Base-by-base conservation (phyloP, 106 monocot species). In the Dendrobium nobile region DNA sequence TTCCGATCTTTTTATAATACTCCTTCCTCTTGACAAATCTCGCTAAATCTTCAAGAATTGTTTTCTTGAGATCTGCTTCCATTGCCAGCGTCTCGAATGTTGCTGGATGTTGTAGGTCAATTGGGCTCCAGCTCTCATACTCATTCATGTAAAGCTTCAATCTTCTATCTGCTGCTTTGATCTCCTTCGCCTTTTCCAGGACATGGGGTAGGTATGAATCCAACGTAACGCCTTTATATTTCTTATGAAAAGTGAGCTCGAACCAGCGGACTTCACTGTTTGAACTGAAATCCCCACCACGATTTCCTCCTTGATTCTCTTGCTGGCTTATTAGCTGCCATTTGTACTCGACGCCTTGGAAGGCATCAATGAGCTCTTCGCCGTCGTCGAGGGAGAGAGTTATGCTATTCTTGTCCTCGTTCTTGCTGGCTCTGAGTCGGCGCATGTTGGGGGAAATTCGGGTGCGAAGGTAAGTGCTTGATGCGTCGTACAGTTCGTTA, bases 11-110 rank as follows among this genome's bases (percentile, higher is more conserved):
- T 26, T 47, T 70, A 11, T 86, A 86, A 44, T 86, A 84, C 6
- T 83, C 85, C 67, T 80, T 83, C 77, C 85, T 78, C 77, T 37
- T 42, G 0, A 85, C 83, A 55, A 90, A 90, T 28, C 78, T 80
- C 5, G 64, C 65, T 59, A 90, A 65, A 27, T 90, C 90, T 3
- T 76, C 75, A 67, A 85, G 54, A 28, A 90, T 45, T 13, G 27
- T 56, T 9, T 61, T 48, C 79, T 87, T 90, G 72, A 85, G 79
- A 27, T 85, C 73, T 1, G 78, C 10, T 5, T 90, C 90, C 79
- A 90, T 67, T 0, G 87, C 87, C 42, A 90, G 41, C 7, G 90
- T 85, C 20, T 90, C 81, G 75, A 90, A 85, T 9, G 90, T 90
- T 0, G 85, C 58, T 2, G 90, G 90, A 24, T 90, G 90, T 31